These are phyloP conservation scores for Thymus quinquecostatus DNA, from an alignment of 257 asterid genomes.

Conservation along the genomic window DNA sequence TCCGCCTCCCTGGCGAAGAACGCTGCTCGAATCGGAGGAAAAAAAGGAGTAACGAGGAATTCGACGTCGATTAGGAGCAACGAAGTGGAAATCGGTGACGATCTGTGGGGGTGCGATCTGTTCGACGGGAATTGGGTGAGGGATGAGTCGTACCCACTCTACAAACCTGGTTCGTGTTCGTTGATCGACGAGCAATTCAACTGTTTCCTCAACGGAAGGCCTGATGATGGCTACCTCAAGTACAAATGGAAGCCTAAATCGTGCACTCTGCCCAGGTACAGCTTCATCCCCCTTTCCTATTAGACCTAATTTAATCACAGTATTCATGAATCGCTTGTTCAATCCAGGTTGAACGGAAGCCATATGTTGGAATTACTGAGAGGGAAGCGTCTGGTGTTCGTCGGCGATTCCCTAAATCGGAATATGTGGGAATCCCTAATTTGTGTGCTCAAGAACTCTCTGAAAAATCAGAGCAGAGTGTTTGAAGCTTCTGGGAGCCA, in stretches of 20 bases:
- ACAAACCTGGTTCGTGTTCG: constrained; percentile 89
- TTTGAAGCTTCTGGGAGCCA: constrained; percentile 64
- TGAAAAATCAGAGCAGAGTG: constrained; percentile 57
- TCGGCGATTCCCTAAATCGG: constrained; percentile 78
- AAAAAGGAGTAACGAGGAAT: not conserved
- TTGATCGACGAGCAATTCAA: constrained; percentile 92
- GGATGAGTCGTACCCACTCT: constrained; percentile 81
- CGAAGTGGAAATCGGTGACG: not conserved
- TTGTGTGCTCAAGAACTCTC: constrained; percentile 66
- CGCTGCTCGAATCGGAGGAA: constrained; percentile 30
- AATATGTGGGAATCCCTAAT: constrained; percentile 90
- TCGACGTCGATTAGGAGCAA: not conserved
- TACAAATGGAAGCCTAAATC: constrained; percentile 85
- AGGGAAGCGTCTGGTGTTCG: constrained; percentile 67
- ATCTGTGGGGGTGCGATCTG: constrained; percentile 61
- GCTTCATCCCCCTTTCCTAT: not conserved
- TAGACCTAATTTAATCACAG: no score
- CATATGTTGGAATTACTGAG: constrained; percentile 69
- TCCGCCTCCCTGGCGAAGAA: constrained; percentile 27
- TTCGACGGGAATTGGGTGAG: constrained; percentile 92
- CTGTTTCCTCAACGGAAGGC: constrained; percentile 81
- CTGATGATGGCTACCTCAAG: constrained; percentile 61
- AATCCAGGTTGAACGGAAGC: constrained; percentile 59
- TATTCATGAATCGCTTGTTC: no score
- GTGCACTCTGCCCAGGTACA: constrained; percentile 83